phyloP scores from a whole-genome alignment of 1,284 basidiomycete species.

The Laetiporus sulphureus region DNA sequence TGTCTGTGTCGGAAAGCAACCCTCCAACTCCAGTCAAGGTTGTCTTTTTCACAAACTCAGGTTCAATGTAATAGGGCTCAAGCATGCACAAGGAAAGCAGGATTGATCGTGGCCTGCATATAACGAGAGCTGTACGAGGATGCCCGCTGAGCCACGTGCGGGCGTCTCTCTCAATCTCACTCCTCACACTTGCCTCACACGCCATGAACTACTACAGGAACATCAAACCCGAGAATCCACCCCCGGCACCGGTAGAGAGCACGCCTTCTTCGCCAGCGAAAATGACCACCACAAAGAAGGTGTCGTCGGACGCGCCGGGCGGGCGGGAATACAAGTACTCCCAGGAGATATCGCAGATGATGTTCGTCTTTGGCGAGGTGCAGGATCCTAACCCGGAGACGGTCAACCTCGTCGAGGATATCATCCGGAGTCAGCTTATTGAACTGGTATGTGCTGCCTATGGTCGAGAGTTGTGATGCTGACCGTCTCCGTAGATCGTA shows the following conservation, averaged over 20 bases:
- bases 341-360: constrained; percentile 85
- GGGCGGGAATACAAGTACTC: constrained; percentile 62
- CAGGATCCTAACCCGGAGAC: constrained; percentile 87
- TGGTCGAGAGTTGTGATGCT: not conserved
- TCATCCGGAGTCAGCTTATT: constrained; percentile 89
- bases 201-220: no score
- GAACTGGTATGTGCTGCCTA: constrained; percentile 59
- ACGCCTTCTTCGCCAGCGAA: not conserved
- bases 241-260: not conserved
- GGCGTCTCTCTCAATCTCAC: no score
- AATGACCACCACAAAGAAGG: constrained; percentile 17
- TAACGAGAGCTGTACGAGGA: no score
- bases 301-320: constrained; percentile 11
- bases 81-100: no score
- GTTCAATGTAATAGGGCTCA: no score
- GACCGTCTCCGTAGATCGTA: constrained; percentile 68
- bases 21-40: no score
- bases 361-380: constrained; percentile 96
- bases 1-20: no score
- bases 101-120: no score
- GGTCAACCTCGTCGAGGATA: constrained; percentile 90
- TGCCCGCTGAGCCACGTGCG: no score
- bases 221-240: no score
- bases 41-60: no score
- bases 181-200: no score